Base-by-base conservation (phyloP, 352 stramenopile genomes). In the Phytopythium chamaehyphon region DNA sequence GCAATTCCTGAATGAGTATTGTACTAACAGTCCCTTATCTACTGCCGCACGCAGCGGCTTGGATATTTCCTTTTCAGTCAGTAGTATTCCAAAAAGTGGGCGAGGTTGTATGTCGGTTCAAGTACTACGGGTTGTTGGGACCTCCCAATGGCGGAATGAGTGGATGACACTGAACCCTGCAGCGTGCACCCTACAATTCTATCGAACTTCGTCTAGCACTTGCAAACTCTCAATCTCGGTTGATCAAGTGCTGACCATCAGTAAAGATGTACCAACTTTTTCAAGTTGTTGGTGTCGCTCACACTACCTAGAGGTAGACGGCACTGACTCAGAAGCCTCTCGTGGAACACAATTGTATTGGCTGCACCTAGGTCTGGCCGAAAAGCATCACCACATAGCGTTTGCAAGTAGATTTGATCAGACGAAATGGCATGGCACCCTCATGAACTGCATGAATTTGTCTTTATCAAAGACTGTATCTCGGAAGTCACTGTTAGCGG, bases 101-200 rank as follows among this genome's bases (percentile, higher is more conserved):
- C 22, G 14, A 47, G 33, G 22, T 14, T 47, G 42, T 18, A 19
- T 21, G 23, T 47, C 42, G 11, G 55, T 67, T 18, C 74, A 86
- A 22, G 64, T 83, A 3, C 51, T 86, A 5, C 74, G 74, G 8
- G 65, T 68, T 11, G 43, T 82, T 3, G 64, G 42, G 10, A 40
- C 51, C 2, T 66, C 50, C 3, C 61, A 66, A 16, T 86, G 74
- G 74, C 62, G 74, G 14, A 69, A 83, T 49, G 74, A 86, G 43
- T 86, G 71, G 71, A 47, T 83, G 12, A 68, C 62, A n/a, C 40
- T 86, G 2, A 69, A 86, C 48, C 61, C 63, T 23, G 43, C 54
- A 8, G 57, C 63, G 1, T 60, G 64, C 12, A 38, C 66, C 7
- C 54, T 86, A 2, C 63, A 69, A 0, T 83, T 86, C 44, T 81